Evolutionary conservation across 495 filamentous ascomycete genomes (phyloP).

Genomic region (Letharia columbiana): DNA sequence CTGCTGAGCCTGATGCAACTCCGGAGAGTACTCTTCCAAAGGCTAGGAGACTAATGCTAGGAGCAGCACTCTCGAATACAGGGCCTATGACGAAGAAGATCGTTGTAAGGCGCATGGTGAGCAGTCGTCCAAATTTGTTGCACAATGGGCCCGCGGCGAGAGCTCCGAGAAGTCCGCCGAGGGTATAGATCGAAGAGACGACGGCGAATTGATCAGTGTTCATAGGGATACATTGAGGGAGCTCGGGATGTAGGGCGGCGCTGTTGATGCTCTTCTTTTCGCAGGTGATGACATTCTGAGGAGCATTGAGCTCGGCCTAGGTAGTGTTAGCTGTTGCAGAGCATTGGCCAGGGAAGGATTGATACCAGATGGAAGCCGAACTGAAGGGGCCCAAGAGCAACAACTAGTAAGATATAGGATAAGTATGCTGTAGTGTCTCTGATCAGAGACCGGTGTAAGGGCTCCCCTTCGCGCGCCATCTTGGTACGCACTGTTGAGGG

Average conservation of each 20-base stretch:
- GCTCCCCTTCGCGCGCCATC: slow-evolving; percentile 15
- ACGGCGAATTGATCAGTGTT: slow-evolving; percentile 63
- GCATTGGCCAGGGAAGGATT: slow-evolving; percentile 8
- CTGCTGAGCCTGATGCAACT: slow-evolving; percentile 73
- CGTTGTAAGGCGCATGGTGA: slow-evolving; percentile 62
- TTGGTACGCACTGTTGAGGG: not conserved
- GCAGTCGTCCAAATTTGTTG: slow-evolving; percentile 54
- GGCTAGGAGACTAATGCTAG: slow-evolving; percentile 55
- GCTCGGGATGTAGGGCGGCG: slow-evolving; percentile 27
- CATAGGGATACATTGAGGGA: slow-evolving; percentile 81
- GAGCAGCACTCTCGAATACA: slow-evolving; percentile 59
- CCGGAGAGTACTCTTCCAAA: slow-evolving; percentile 74
- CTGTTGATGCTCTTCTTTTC: slow-evolving; percentile 40
- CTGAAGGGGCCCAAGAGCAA: slow-evolving; percentile 73
- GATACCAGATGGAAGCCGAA: slow-evolving; percentile 89
- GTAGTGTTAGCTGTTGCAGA: slow-evolving; percentile 22
- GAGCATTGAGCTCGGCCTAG: slow-evolving; percentile 90
- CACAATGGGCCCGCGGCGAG: slow-evolving; percentile 60
- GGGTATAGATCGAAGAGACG: slow-evolving; percentile 82
- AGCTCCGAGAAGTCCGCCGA: slow-evolving; percentile 81
- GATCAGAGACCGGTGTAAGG: not conserved
- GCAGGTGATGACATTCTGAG: slow-evolving; percentile 81
- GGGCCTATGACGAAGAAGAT: slow-evolving; percentile 71
- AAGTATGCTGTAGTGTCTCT: slow-evolving; percentile 51
- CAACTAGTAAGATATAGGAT: slow-evolving; percentile 52